Evolutionary conservation across 2,329 filamentous ascomycete genomes (phyloP).

Genomic region (Seiridium cupressi): DNA sequence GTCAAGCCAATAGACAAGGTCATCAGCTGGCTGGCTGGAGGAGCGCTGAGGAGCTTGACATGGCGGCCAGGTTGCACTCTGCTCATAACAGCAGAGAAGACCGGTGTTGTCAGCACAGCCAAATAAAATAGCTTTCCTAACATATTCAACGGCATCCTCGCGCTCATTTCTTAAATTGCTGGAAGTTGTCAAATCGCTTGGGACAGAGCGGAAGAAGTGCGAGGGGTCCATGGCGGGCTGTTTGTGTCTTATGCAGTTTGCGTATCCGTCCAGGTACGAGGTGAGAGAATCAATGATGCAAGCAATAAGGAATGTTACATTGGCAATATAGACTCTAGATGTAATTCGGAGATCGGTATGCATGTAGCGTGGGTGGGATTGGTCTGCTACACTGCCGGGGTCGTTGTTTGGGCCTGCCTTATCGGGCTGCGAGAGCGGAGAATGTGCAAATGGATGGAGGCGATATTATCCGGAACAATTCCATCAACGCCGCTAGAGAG

Average conservation of each 20-base stretch:
- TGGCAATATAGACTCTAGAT: not conserved
- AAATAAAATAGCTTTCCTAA: constrained; percentile 3
- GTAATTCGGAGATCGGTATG: not conserved
- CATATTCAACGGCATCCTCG: not conserved
- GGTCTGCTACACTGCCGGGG: not conserved
- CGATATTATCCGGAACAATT: not conserved
- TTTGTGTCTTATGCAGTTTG: not conserved
- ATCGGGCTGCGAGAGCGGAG: constrained; percentile 1
- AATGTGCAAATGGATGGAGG: not conserved
- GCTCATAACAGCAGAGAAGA: constrained; percentile 13
- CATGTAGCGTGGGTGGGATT: not conserved
- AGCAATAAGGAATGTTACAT: not conserved
- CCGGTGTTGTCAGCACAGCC: constrained; percentile 1
- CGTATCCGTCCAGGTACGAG: not conserved
- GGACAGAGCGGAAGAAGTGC: not conserved
- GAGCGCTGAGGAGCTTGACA: constrained; percentile 6
- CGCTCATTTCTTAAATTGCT: not conserved
- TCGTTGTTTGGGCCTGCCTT: not conserved
- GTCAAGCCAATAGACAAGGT: constrained; percentile 23
- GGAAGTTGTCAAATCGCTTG: no score
- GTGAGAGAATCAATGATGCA: not conserved
- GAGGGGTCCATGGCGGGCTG: not conserved
- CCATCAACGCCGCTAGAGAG: not conserved
- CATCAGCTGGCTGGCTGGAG: constrained; percentile 10
- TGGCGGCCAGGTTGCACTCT: constrained; percentile 3